phyloP scores from a whole-genome alignment of 176 grass and related monocot species.

The Bonia amplexicaulis region DNA sequence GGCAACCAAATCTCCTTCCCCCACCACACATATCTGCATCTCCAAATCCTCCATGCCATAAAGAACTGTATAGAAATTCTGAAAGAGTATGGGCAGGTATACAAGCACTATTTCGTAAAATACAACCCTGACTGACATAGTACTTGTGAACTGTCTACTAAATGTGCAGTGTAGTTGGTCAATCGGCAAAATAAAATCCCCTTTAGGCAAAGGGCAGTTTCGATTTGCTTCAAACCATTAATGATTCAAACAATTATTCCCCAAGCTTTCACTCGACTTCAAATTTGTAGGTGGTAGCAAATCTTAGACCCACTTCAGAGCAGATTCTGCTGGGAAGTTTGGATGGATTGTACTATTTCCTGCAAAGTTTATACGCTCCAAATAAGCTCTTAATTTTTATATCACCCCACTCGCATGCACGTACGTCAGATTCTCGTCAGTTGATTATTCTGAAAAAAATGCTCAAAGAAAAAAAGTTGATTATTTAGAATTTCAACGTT shows the following conservation, averaged over 20 bases:
- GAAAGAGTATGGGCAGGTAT: background rate
- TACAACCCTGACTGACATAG: background rate
- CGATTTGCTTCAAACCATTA: background rate
- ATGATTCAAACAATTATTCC: background rate
- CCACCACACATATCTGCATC: background rate
- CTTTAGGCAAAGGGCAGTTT: too few relatives aligned
- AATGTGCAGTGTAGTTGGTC: background rate
- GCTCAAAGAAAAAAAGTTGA: too few relatives aligned
- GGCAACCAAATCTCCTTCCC: slow-evolving; percentile 21
- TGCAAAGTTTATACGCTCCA: background rate
- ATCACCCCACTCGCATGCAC: background rate
- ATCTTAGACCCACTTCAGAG: background rate
- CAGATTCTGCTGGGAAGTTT: background rate
- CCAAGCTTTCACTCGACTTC: background rate
- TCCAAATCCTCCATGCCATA: background rate
- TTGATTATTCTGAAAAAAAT: too few relatives aligned
- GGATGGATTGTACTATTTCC: background rate
- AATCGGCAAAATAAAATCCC: background rate
- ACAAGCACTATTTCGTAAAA: background rate
- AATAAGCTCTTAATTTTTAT: background rate
- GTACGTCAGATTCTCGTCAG: too few relatives aligned
- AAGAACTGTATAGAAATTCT: background rate
- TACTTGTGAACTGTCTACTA: background rate
- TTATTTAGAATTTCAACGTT: too few relatives aligned
- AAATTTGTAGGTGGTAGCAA: background rate